Percentiles rank a stretch among this genome's conserved stretches.
These are phyloP conservation scores for Trichosporon inkin DNA, from an alignment of 1,284 basidiomycete genomes.

Conservation along the genomic window DNA sequence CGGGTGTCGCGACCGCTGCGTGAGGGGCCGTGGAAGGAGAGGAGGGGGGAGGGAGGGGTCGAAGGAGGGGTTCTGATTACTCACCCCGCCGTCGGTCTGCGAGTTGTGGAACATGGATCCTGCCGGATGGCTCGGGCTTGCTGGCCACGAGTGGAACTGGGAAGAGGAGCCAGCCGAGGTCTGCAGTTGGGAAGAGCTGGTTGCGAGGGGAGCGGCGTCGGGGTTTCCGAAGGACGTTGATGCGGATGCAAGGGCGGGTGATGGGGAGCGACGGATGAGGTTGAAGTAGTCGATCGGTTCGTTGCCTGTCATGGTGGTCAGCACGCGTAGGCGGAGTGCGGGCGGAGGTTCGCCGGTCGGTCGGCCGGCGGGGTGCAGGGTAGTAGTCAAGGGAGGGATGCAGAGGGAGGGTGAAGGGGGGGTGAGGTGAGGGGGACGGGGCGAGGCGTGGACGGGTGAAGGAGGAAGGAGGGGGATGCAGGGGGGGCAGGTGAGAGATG, in stretches of 20 bases:
- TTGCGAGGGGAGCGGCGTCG: background rate
- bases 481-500: too few relatives aligned
- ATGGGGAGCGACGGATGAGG: background rate
- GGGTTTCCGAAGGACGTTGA: background rate
- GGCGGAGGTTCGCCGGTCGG: background rate
- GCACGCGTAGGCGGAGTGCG: slow-evolving; percentile 4
- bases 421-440: background rate
- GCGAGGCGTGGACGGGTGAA: background rate
- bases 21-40: background rate
- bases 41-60: background rate
- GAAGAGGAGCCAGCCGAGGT: slow-evolving; percentile 1
- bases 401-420: background rate
- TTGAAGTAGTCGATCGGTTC: background rate
- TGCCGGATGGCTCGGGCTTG: slow-evolving; percentile 2
- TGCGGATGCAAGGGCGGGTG: background rate
- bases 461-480: too few relatives aligned
- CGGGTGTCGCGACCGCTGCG: background rate
- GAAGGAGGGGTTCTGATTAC: background rate
- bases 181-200: background rate
- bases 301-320: background rate
- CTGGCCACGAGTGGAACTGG: slow-evolving; percentile 7
- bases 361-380: background rate
- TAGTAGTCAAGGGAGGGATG: background rate
- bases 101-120: slow-evolving; percentile 3
- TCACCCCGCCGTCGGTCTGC: slow-evolving; percentile 4